Evolutionary conservation across 2,329 filamentous ascomycete genomes (phyloP), one percentile per base, ranked within the genome.

Genomic region (Diaporthe sp.): DNA sequence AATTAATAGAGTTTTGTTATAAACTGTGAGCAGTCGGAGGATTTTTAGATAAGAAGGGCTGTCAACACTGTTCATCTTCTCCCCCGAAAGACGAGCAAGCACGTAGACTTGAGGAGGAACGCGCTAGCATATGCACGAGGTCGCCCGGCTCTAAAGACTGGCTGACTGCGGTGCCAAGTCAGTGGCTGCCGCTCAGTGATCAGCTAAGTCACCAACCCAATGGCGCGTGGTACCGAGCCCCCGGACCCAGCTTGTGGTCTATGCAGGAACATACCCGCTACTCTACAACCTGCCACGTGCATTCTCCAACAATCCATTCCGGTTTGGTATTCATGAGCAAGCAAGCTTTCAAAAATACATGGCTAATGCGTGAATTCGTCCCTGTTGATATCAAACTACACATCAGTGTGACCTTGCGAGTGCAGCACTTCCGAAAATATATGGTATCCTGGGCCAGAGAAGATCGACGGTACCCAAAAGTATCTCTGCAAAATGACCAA

Each of bases 391-490:
- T 31, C 25, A 6, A 31, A 34, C 17, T 34, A 49, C n/a, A 13
- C 6, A 8, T 7, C 17, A 9, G 2, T 13, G 13, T 37, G 12
- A 2, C 44, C 19, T 10, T 51, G 44, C 15, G 28, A 5, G 4
- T 37, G 44, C 19, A 51, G 3, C 2, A 67, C 6, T 37, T 34
- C 44, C 6, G 42, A 37, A 4, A 67, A 37, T 6, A 51, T 25
- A 15, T 10, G 44, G 10, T 44, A 17, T 1, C 44, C 44, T 3
- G 61, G 28, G 28, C 19, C 61, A 12, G 61, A 67, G 61, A 67
- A 67, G 19, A 65, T 49, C 5, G 61, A 65, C 9, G 61, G 25
- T 65, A 65, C 49, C 61, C 61, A 65, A 34, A 65, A 65, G 61
- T 46, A 49, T 49, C 61, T 46, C 25, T 65, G 17, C 42, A 65